phyloP scores from a whole-genome alignment of 2,329 filamentous ascomycete genomes.

The Ophiostoma tasmaniense region DNA sequence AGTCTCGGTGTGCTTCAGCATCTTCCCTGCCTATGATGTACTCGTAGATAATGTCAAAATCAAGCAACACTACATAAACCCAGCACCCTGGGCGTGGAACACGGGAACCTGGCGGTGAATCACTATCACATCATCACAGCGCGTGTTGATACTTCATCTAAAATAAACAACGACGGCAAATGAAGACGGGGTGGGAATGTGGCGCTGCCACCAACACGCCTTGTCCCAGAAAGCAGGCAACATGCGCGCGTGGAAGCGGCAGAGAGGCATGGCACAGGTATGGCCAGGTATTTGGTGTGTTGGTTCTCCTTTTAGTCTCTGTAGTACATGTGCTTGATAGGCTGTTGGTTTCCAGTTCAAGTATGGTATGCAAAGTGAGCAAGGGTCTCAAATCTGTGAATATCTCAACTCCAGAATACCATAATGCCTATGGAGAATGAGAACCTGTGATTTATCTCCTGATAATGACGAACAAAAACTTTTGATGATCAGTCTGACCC shows the following conservation, averaged over 20 bases:
- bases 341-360: not conserved
- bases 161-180: no score
- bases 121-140: not conserved
- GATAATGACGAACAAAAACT: no score
- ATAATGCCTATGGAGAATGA: no score
- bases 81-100: not conserved
- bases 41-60: not conserved
- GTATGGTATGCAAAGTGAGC: not conserved
- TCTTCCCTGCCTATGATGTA: no score
- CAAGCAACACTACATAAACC: not conserved
- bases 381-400: not conserved
- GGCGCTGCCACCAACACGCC: not conserved
- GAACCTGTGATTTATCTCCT: no score
- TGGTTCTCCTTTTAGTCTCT: not conserved
- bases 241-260: not conserved
- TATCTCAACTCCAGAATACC: not conserved
- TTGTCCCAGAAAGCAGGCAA: not conserved
- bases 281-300: not conserved
- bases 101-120: not conserved
- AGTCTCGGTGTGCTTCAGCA: no score
- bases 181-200: not conserved
- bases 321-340: not conserved
- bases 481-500: no score
- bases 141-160: no score
- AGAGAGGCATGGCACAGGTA: not conserved